phyloP scores from a whole-genome alignment of 2,329 filamentous ascomycete species.

The Colletotrichum viniferum region DNA sequence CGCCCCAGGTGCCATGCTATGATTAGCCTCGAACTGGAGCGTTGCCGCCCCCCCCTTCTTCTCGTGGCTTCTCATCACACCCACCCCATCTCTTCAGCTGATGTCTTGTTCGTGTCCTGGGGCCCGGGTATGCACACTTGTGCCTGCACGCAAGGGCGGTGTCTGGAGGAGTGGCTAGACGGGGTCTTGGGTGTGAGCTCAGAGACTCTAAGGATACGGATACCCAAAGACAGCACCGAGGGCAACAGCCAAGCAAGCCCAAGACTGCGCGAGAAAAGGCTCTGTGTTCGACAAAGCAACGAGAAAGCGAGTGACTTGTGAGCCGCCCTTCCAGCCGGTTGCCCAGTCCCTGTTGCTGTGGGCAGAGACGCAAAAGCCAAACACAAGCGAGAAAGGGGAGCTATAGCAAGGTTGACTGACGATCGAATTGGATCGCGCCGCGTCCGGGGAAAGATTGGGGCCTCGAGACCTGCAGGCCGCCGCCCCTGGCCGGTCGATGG shows the following conservation, averaged over 20 bases:
- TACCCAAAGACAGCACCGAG: neutral
- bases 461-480: neutral
- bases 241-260: neutral
- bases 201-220: neutral
- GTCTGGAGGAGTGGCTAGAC: neutral
- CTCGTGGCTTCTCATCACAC: neutral
- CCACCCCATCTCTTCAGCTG: neutral
- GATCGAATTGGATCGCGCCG: constrained; percentile 21
- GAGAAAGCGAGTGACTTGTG: neutral
- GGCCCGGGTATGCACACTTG: neutral
- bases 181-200: neutral
- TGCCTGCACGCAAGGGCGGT: constrained; percentile 1
- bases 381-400: constrained; percentile 11
- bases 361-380: neutral
- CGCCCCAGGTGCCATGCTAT: constrained; percentile 17
- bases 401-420: neutral
- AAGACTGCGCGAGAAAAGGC: neutral
- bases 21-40: constrained; percentile 12
- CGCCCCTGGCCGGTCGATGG: neutral
- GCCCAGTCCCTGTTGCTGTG: constrained; percentile 9
- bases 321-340: constrained; percentile 1
- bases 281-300: neutral
- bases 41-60: neutral
- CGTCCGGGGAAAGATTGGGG: constrained; percentile 18
- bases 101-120: neutral